Evolutionary conservation across 352 stramenopile species (phyloP).

Genomic region (Globisporangium parvum): DNA sequence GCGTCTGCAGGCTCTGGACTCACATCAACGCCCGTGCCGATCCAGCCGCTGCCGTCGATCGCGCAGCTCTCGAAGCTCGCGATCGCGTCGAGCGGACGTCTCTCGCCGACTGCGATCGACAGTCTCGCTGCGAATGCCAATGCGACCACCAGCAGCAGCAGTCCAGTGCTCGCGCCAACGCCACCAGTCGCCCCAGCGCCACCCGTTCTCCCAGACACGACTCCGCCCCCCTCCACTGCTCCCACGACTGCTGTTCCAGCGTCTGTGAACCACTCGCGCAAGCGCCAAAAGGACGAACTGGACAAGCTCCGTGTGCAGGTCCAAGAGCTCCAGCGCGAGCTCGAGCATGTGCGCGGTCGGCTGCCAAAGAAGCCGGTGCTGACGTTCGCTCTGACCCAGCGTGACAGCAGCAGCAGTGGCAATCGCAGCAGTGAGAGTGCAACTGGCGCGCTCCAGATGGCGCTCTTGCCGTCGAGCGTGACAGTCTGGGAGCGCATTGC

Average conservation of each 20-base stretch:
- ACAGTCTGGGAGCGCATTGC: slow-evolving; percentile 59
- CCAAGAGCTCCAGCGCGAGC: slow-evolving; percentile 49
- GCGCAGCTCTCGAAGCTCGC: slow-evolving; percentile 12
- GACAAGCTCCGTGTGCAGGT: slow-evolving; percentile 40
- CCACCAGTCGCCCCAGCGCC: background rate
- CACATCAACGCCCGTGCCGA: slow-evolving; percentile 5
- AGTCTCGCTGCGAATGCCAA: background rate
- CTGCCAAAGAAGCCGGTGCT: slow-evolving; percentile 5
- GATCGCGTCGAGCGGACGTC: slow-evolving; percentile 2
- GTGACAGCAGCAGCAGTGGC: background rate
- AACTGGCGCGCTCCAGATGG: slow-evolving; percentile 1
- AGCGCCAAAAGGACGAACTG: slow-evolving; percentile 54
- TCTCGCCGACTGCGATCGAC: slow-evolving; percentile 9
- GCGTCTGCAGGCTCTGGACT: background rate
- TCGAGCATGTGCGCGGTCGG: slow-evolving; percentile 17
- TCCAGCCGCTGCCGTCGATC: slow-evolving; percentile 14
- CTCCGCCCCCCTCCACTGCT: background rate
- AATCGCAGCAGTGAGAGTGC: background rate
- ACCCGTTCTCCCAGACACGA: background rate
- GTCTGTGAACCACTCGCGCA: slow-evolving; percentile 38
- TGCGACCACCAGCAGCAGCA: background rate
- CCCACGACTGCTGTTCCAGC: background rate
- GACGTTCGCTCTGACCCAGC: background rate
- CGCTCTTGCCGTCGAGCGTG: slow-evolving; percentile 9
- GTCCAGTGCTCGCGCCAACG: background rate